Evolutionary conservation across 768 basidiomycete genomes (phyloP).

Genomic region (Tricholoma furcatifolium): DNA sequence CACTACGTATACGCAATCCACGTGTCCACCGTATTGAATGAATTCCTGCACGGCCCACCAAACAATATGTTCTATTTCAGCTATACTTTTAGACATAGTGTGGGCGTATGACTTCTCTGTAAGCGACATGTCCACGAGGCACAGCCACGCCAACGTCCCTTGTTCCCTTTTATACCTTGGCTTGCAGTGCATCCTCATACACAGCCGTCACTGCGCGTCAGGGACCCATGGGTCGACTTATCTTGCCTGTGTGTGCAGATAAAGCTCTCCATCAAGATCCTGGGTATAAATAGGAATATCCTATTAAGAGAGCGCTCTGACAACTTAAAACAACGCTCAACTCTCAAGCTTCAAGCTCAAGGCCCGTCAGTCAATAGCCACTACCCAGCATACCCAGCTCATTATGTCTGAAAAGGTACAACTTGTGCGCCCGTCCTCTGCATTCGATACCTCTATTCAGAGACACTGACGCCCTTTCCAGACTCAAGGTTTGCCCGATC

Average conservation of each 20-base stretch:
- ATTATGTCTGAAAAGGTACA: constrained; percentile 7
- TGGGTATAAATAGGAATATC: constrained; percentile 1
- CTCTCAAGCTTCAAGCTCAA: no score
- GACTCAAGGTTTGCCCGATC: constrained; percentile 10
- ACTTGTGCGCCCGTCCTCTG: background rate
- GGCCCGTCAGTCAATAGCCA: no score
- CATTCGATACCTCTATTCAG: no score
- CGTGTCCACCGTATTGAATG: background rate
- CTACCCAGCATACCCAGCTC: background rate
- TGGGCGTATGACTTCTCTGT: background rate
- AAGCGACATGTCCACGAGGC: background rate
- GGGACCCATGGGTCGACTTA: background rate
- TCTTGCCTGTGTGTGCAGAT: no score
- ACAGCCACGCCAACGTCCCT: constrained; percentile 9
- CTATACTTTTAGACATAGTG: background rate
- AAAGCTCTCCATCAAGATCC: background rate
- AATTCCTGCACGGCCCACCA: no score
- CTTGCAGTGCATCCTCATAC: background rate
- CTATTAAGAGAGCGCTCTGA: background rate
- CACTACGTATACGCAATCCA: background rate
- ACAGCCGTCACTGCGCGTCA: background rate
- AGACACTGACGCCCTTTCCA: constrained; percentile 9
- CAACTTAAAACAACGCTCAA: background rate
- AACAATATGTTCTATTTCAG: background rate
- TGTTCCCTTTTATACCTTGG: no score